A percentile compares a stretch with the other conserved stretches of the same genome.
Conservation (phyloP, 495 filamentous ascomycete species). For the Aspergillus steynii region DNA sequence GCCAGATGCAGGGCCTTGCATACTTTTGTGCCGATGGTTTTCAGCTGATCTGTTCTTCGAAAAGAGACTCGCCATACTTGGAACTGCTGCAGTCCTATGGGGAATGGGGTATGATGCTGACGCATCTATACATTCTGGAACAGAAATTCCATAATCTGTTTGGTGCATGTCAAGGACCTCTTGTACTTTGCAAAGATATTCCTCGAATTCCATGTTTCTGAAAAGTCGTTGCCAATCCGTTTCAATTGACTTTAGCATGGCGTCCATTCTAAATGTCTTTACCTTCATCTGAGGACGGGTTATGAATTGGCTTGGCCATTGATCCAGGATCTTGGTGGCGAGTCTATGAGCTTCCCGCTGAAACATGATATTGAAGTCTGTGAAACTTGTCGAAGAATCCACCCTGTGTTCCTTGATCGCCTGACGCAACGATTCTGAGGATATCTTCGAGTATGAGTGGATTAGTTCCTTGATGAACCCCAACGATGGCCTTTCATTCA, state of each 20-base stretch:
- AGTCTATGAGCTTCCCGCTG: not conserved
- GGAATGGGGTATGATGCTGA: not conserved
- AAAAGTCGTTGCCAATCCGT: not conserved
- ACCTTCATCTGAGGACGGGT: not conserved
- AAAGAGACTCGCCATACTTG: not conserved
- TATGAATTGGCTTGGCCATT: not conserved
- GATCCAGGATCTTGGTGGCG: not conserved
- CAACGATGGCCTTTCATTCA: constrained; percentile 26
- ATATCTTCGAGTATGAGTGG: not conserved
- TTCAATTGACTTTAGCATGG: not conserved
- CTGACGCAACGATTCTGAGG: not conserved
- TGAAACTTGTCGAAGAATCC: not conserved
- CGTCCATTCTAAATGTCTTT: not conserved
- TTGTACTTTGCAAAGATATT: not conserved
- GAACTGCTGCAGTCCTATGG: not conserved
- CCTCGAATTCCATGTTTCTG: not conserved
- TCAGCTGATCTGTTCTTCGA: not conserved
- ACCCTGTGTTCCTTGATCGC: not conserved
- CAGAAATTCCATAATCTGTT: not conserved
- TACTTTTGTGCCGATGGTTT: not conserved
- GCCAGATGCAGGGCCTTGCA: not conserved
- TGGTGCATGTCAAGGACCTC: not conserved
- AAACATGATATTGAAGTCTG: not conserved
- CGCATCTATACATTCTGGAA: not conserved
- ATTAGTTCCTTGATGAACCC: not conserved